Evolutionary conservation across 345 rosid genomes (phyloP).

Genomic region (Lepidium sativum): DNA sequence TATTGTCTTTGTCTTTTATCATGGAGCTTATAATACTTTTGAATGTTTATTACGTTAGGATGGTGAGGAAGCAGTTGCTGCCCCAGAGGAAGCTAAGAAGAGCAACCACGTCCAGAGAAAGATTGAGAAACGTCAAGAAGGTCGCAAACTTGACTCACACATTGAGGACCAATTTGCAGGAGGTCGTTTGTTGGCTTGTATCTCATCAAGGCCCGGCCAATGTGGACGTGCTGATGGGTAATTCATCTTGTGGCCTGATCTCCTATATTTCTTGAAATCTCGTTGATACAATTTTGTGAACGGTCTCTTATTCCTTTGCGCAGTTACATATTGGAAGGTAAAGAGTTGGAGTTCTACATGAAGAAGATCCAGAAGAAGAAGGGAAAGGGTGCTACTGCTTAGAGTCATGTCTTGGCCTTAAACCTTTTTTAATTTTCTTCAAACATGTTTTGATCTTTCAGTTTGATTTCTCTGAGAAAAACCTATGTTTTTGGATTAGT

Average conservation of each 20-base stretch:
- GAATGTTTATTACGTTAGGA: constrained; percentile 24
- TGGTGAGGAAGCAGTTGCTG: constrained; percentile 31
- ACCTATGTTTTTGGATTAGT: constrained; percentile 18
- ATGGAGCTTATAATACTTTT: not conserved
- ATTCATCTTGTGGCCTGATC: not conserved
- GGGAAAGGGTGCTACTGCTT: constrained; percentile 73
- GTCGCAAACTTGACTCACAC: constrained; percentile 50
- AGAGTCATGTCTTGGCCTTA: not conserved
- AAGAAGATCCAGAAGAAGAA: constrained; percentile 83
- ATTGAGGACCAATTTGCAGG: constrained; percentile 66
- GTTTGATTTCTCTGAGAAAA: constrained; percentile 9
- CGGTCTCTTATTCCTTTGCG: not conserved
- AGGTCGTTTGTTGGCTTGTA: constrained; percentile 60
- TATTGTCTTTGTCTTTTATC: too few relatives aligned
- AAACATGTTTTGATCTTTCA: constrained; percentile 15
- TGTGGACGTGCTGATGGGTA: constrained; percentile 83
- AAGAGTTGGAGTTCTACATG: constrained; percentile 69
- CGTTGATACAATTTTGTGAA: not conserved
- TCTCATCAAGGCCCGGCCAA: constrained; percentile 73
- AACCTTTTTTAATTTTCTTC: not conserved
- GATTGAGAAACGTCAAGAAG: constrained; percentile 43
- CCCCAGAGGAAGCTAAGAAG: constrained; percentile 51
- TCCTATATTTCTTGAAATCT: not conserved
- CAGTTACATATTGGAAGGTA: constrained; percentile 67
- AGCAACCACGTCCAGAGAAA: constrained; percentile 50